Conservation (phyloP, 257 asterid genomes). For the Coffea canephora region DNA sequence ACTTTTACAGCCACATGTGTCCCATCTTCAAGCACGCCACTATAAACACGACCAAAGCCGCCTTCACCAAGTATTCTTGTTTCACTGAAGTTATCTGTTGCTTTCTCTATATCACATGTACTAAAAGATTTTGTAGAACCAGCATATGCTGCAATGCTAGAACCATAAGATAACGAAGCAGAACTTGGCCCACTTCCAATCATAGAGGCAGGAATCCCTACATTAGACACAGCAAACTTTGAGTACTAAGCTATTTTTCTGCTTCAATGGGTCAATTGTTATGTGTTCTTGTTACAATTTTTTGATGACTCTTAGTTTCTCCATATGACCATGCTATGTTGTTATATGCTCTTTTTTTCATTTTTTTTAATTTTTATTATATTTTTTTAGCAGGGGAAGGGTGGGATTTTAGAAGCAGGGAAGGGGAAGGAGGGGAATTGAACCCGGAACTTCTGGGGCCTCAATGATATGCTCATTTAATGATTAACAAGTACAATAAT, state of each 20-base stretch:
- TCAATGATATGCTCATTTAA: not conserved
- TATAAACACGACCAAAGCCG: slow-evolving; percentile 87
- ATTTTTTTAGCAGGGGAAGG: too few relatives aligned
- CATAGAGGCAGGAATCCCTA: slow-evolving; percentile 51
- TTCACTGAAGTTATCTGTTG: slow-evolving; percentile 77
- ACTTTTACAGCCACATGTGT: slow-evolving; percentile 73
- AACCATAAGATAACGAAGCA: slow-evolving; percentile 64
- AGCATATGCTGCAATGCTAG: slow-evolving; percentile 72
- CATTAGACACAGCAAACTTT: slow-evolving; percentile 11
- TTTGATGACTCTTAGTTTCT: not conserved
- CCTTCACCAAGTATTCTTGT: slow-evolving; percentile 84
- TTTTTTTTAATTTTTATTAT: too few relatives aligned
- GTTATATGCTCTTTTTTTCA: too few relatives aligned
- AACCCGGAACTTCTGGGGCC: too few relatives aligned
- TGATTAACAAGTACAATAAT: not conserved
- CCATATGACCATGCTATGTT: not conserved
- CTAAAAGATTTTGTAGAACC: slow-evolving; percentile 79
- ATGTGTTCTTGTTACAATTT: not conserved
- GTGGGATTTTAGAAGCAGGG: too few relatives aligned
- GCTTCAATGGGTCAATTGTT: not conserved
- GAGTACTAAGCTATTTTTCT: not conserved
- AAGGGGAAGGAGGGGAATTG: too few relatives aligned
- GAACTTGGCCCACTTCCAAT: slow-evolving; percentile 66
- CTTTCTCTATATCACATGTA: slow-evolving; percentile 65
- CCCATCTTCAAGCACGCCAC: slow-evolving; percentile 85